Percentiles rank a stretch among this genome's conserved stretches.
Conservation (phyloP, 495 filamentous ascomycete genomes). For the Aspergillus kassunensis region DNA sequence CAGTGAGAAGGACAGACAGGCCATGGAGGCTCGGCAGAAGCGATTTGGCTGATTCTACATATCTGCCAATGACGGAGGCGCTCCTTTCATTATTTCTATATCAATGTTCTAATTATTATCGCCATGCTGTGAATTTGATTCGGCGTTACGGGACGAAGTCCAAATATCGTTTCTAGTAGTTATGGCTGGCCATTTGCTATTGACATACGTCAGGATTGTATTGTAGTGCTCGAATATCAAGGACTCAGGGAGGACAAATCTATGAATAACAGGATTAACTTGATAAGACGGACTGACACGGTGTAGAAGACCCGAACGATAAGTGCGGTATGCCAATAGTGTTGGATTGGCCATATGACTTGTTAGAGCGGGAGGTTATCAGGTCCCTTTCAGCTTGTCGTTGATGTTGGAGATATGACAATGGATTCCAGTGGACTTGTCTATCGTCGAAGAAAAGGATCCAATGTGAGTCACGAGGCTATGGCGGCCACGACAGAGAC, state of each 20-base stretch:
- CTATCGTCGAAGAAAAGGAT: too few relatives aligned
- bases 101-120: conserved; percentile 6
- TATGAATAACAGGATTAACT: neutral
- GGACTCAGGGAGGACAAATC: neutral
- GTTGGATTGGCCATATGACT: neutral
- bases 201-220: neutral
- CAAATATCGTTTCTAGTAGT: conserved; percentile 1
- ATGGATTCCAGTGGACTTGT: too few relatives aligned
- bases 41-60: too few relatives aligned
- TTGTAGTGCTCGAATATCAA: neutral
- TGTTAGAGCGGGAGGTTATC: neutral
- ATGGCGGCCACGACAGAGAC: conserved; percentile 1
- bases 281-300: neutral
- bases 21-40: conserved; percentile 51
- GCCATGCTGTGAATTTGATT: conserved; percentile 10
- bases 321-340: neutral
- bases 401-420: neutral
- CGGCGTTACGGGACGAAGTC: conserved; percentile 6
- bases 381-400: neutral
- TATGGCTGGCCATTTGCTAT: neutral
- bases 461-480: conserved; percentile 8
- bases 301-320: neutral
- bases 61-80: neutral
- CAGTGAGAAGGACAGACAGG: conserved; percentile 43
- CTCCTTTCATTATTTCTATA: conserved; percentile 10